Evolutionary conservation across 805 yeast species (phyloP).

Genomic region (Lachancea fermentati): DNA sequence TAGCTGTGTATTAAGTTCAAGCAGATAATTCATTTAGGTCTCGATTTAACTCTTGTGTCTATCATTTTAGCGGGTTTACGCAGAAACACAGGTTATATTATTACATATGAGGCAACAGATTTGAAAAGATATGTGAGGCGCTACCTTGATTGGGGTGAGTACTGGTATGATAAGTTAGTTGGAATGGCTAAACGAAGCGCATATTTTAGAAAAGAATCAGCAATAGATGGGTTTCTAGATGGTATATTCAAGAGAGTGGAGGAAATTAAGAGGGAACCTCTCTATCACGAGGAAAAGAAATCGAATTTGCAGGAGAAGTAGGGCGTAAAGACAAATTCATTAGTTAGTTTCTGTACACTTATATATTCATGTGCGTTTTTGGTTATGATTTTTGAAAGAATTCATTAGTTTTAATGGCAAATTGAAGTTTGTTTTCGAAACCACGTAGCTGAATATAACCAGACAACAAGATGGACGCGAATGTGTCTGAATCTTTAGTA

Average conservation of each 20-base stretch:
- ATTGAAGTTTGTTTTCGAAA: too few relatives aligned
- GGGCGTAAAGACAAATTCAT: not conserved
- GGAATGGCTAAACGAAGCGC: conserved; percentile 42
- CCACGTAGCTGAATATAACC: not conserved
- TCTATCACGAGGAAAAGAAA: too few relatives aligned
- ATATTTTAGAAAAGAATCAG: conserved; percentile 37
- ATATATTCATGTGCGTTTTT: too few relatives aligned
- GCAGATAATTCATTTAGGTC: conserved; percentile 51
- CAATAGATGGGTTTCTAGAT: conserved; percentile 18
- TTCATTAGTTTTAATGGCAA: too few relatives aligned
- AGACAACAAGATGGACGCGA: conserved; percentile 1
- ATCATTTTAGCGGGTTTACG: conserved; percentile 82
- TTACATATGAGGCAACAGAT: conserved; percentile 31
- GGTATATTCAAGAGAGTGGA: conserved; percentile 21
- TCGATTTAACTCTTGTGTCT: conserved; percentile 75
- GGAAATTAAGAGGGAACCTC: conserved; percentile 20
- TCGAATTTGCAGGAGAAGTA: not conserved
- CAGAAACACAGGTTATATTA: conserved; percentile 69
- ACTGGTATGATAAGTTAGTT: conserved; percentile 46
- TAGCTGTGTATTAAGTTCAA: conserved; percentile 4
- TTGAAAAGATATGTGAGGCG: conserved; percentile 45
- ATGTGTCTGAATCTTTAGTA: not conserved
- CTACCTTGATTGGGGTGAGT: conserved; percentile 57
- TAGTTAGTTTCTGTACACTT: too few relatives aligned
- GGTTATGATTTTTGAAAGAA: too few relatives aligned